A percentile compares a stretch with the other conserved stretches of the same genome.
Conservation (phyloP, 2,329 filamentous ascomycete genomes). For the Geoglossum cookeanum region DNA sequence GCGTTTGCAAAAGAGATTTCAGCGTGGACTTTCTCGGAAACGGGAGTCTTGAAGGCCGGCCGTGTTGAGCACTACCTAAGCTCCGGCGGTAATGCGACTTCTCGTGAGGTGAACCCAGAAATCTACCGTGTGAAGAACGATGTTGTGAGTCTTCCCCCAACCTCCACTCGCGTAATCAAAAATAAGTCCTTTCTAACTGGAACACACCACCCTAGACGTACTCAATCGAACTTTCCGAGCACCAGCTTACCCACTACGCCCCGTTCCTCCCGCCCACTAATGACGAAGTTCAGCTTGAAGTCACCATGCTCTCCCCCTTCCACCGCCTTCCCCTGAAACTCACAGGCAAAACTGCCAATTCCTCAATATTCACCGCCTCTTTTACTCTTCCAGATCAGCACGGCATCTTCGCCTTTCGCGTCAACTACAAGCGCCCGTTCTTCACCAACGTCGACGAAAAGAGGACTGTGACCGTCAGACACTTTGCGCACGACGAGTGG, state of each 20-base stretch:
- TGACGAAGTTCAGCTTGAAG: slow-evolving; percentile 81
- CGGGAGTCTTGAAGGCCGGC: slow-evolving; percentile 72
- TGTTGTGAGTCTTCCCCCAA: slow-evolving; percentile 46
- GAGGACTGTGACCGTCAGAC: slow-evolving; percentile 79
- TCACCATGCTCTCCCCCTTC: slow-evolving; percentile 97
- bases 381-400: slow-evolving; percentile 91
- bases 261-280: slow-evolving; percentile 51
- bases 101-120: slow-evolving; percentile 47
- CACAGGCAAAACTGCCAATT: slow-evolving; percentile 38
- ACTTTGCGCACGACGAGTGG: slow-evolving; percentile 96
- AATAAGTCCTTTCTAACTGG: not conserved
- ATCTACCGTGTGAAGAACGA: slow-evolving; percentile 96
- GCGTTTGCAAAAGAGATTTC: slow-evolving; percentile 70
- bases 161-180: not conserved
- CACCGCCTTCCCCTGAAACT: slow-evolving; percentile 60
- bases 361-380: slow-evolving; percentile 50
- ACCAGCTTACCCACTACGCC: slow-evolving; percentile 49
- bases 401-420: slow-evolving; percentile 94
- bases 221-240: slow-evolving; percentile 78
- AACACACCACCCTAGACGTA: slow-evolving; percentile 40
- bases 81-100: slow-evolving; percentile 29
- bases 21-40: slow-evolving; percentile 95
- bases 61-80: slow-evolving; percentile 59
- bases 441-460: slow-evolving; percentile 82
- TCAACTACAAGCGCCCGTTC: slow-evolving; percentile 95